Percentiles rank a stretch among this genome's conserved stretches.
phyloP scores from a whole-genome alignment of 306 rosid species.

The Citrullus mucosospermus region DNA sequence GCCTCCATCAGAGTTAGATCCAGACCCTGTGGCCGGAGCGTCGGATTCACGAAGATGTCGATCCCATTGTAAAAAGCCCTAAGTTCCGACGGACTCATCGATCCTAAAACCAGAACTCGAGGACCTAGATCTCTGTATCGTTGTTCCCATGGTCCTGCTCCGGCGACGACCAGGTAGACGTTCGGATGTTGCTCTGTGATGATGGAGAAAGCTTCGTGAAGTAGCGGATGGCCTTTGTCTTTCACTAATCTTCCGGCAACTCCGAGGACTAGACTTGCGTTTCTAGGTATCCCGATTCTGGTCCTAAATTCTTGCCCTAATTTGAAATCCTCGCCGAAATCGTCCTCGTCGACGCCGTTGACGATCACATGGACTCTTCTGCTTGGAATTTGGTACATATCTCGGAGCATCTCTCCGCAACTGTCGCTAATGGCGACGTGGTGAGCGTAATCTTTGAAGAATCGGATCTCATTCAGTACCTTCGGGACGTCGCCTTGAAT shows the following conservation, averaged over 20 bases:
- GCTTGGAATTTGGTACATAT: constrained; percentile 67
- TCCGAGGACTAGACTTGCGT: constrained; percentile 67
- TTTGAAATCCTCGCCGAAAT: constrained; percentile 34
- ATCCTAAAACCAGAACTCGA: constrained; percentile 73
- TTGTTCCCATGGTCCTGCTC: constrained; percentile 86
- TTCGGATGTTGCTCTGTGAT: constrained; percentile 34
- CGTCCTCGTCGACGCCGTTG: constrained; percentile 67
- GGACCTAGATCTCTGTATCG: constrained; percentile 61
- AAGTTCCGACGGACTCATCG: constrained; percentile 55
- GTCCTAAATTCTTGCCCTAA: constrained; percentile 42
- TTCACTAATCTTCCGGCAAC: constrained; percentile 92
- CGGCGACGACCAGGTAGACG: constrained; percentile 67
- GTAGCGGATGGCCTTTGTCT: constrained; percentile 88
- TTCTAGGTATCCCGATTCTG: constrained; percentile 46
- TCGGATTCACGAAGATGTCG: constrained; percentile 78
- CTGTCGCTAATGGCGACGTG: constrained; percentile 90
- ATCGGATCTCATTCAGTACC: constrained; percentile 69
- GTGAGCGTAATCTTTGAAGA: constrained; percentile 68
- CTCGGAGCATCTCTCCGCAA: constrained; percentile 86
- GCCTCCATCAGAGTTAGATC: constrained; percentile 95
- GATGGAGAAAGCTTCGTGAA: constrained; percentile 64
- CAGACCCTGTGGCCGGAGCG: constrained; percentile 86
- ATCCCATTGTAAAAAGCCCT: constrained; percentile 66
- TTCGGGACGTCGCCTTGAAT: constrained; percentile 65
- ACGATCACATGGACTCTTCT: constrained; percentile 79